Percentiles rank a stretch among this genome's conserved stretches.
Evolutionary conservation across 805 yeast genomes (phyloP).

Genomic region (Zygoascus tannicola): DNA sequence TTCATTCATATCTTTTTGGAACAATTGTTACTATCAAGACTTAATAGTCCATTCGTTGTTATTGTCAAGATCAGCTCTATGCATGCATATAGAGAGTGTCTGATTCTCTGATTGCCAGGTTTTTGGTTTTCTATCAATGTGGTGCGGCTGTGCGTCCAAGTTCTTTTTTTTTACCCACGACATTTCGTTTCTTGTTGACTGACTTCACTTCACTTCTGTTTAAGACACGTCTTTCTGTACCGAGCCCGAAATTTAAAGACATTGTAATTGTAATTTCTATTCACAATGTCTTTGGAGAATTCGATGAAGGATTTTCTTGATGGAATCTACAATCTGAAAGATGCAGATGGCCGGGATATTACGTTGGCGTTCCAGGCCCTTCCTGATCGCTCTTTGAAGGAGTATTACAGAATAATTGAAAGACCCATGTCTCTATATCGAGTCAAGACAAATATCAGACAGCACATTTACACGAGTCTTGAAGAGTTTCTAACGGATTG

Average conservation of each 20-base stretch:
- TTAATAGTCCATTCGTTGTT: too few species aligned
- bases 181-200: too few species aligned
- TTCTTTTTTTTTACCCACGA: too few species aligned
- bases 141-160: background rate
- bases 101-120: too few species aligned
- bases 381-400: slow-evolving; percentile 64
- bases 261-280: too few species aligned
- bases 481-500: slow-evolving; percentile 68
- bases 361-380: slow-evolving; percentile 57
- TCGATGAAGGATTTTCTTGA: slow-evolving; percentile 21
- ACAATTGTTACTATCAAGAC: too few species aligned
- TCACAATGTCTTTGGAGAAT: slow-evolving; percentile 4
- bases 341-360: slow-evolving; percentile 35
- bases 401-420: slow-evolving; percentile 69
- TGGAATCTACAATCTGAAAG: slow-evolving; percentile 26
- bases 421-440: slow-evolving; percentile 77
- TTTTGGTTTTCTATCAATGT: too few species aligned
- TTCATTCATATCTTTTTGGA: background rate
- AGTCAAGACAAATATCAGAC: slow-evolving; percentile 47
- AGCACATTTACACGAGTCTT: slow-evolving; percentile 45
- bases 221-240: too few species aligned
- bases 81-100: too few species aligned
- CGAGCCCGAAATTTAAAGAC: too few species aligned
- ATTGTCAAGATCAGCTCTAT: too few species aligned
- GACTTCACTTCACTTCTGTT: background rate